Percentiles rank a stretch among this genome's conserved stretches.
phyloP scores from a whole-genome alignment of 495 filamentous ascomycete species.

The Tuber umbilicatum region DNA sequence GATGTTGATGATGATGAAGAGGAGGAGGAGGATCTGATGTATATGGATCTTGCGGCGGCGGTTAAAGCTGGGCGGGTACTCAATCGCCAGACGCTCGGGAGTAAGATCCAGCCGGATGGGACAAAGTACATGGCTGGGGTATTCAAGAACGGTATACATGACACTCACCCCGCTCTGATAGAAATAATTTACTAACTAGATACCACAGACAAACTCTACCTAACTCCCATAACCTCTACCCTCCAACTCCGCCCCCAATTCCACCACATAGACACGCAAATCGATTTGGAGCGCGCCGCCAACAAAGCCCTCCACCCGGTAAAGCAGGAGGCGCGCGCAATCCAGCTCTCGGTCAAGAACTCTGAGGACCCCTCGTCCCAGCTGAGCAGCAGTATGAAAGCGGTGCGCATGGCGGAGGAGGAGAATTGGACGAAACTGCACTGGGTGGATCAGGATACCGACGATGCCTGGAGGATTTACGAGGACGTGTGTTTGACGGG shows the following conservation, averaged over 20 bases:
- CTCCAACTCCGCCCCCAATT: slow-evolving; percentile 70
- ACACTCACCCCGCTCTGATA: neutral
- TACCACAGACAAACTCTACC: slow-evolving; percentile 56
- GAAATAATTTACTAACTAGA: neutral
- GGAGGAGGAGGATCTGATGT: slow-evolving; percentile 44
- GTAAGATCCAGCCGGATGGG: slow-evolving; percentile 56
- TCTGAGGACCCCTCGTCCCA: slow-evolving; percentile 52
- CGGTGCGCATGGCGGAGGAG: slow-evolving; percentile 55
- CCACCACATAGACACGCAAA: slow-evolving; percentile 64
- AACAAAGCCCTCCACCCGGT: slow-evolving; percentile 44
- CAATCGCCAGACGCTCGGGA: slow-evolving; percentile 58
- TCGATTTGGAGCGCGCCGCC: slow-evolving; percentile 48
- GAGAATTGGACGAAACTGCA: slow-evolving; percentile 60
- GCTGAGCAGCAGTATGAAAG: slow-evolving; percentile 49
- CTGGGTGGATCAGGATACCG: slow-evolving; percentile 63
- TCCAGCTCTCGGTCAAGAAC: slow-evolving; percentile 64
- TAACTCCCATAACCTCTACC: slow-evolving; percentile 61
- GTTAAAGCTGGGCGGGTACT: slow-evolving; percentile 50
- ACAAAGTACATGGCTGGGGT: slow-evolving; percentile 65
- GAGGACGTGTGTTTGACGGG: slow-evolving; percentile 57
- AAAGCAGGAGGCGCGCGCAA: slow-evolving; percentile 53
- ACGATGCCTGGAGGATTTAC: slow-evolving; percentile 58
- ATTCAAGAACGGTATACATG: slow-evolving; percentile 57
- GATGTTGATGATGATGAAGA: slow-evolving; percentile 42
- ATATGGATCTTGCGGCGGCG: slow-evolving; percentile 48